These are phyloP conservation scores for Pseudocohnilembus persalinus DNA, from an alignment of 169 alveolate species.

Conservation along the genomic window DNA sequence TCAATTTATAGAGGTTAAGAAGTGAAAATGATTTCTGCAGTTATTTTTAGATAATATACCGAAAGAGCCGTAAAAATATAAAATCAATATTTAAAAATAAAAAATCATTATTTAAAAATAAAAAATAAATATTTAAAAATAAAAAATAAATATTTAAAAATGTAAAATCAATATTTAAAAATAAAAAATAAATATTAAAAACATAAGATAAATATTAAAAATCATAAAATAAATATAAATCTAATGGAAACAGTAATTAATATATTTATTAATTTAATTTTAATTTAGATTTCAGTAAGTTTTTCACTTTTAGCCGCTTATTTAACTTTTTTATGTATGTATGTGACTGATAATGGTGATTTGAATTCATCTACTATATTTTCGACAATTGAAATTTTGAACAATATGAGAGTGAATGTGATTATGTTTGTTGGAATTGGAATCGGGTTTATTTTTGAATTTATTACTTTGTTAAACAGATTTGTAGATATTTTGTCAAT, in stretches of 20 bases:
- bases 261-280: no score
- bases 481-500: conserved; percentile 43
- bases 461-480: conserved; percentile 45
- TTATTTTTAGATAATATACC: neutral
- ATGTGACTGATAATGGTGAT: neutral
- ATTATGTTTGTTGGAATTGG: conserved; percentile 15
- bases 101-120: no score
- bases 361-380: neutral
- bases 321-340: neutral
- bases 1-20: conserved; percentile 37
- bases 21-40: neutral
- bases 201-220: no score
- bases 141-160: no score
- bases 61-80: conserved; percentile 11
- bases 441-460: conserved; percentile 10
- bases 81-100: no score
- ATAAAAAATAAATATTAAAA: no score
- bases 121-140: no score
- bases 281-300: neutral
- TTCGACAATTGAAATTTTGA: conserved; percentile 3
- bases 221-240: no score
- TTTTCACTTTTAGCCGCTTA: conserved; percentile 3
- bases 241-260: neutral
- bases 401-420: neutral
- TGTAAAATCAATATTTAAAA: no score